Percentiles rank a stretch among this genome's conserved stretches.
Evolutionary conservation across 345 rosid species (phyloP).

Genomic region (Dovyalis caffra): DNA sequence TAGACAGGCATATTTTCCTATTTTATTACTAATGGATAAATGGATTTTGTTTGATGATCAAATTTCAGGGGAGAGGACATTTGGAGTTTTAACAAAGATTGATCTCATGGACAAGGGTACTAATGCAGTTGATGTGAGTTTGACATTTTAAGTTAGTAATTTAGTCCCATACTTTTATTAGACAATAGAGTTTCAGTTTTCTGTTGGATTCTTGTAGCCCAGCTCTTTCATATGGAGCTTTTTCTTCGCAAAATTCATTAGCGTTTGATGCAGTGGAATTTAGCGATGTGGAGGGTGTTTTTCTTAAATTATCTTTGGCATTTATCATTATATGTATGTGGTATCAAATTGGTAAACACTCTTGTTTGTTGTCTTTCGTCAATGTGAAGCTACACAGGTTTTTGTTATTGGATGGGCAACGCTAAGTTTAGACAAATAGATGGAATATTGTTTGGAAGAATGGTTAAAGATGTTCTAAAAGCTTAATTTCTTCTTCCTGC

Average conservation of each 20-base stretch:
- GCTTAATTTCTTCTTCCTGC: background rate
- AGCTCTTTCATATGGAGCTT: background rate
- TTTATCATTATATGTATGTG: no score
- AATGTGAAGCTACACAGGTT: background rate
- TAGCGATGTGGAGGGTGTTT: background rate
- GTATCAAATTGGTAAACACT: background rate
- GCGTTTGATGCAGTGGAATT: background rate
- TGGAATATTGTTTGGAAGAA: background rate
- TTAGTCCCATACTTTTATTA: constrained; percentile 5
- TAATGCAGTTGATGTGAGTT: constrained; percentile 90
- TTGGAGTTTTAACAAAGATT: constrained; percentile 88
- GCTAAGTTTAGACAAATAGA: background rate
- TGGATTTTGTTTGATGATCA: constrained; percentile 19
- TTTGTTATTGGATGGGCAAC: background rate
- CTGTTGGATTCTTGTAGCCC: background rate
- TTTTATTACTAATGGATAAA: no score
- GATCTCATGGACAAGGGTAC: constrained; percentile 98
- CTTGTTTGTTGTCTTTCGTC: background rate
- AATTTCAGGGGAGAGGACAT: constrained; percentile 78
- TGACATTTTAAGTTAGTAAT: background rate
- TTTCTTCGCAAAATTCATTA: background rate
- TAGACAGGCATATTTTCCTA: background rate
- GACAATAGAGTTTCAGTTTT: constrained; percentile 3
- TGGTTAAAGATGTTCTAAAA: background rate
- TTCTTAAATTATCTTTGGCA: background rate